Evolutionary conservation across 345 rosid genomes (phyloP).

Genomic region (Citropsis articulata): DNA sequence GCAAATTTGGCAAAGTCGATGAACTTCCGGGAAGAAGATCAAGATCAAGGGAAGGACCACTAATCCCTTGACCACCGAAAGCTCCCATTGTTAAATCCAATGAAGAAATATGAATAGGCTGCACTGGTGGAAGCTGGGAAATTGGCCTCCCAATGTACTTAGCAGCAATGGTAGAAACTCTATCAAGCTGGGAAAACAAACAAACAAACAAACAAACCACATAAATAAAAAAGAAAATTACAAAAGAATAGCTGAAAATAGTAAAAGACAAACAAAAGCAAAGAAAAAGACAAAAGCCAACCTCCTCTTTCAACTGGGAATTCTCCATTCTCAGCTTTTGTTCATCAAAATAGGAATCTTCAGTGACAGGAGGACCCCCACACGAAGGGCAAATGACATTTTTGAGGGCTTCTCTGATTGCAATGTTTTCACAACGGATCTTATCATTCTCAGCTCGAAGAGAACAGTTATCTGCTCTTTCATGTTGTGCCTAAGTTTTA

Average conservation of each 20-base stretch:
- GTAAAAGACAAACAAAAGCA: background rate
- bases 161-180: constrained; percentile 93
- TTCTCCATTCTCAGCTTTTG: constrained; percentile 84
- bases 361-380: constrained; percentile 78
- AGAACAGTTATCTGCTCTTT: constrained; percentile 78
- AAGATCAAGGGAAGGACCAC: constrained; percentile 80
- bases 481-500: constrained; percentile 81
- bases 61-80: constrained; percentile 49
- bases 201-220: background rate
- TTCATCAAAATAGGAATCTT: constrained; percentile 87
- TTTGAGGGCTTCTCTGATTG: constrained; percentile 89
- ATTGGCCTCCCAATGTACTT: constrained; percentile 96
- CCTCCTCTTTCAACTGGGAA: constrained; percentile 92
- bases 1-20: constrained; percentile 46
- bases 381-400: constrained; percentile 91
- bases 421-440: constrained; percentile 95
- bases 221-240: background rate
- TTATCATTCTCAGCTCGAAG: constrained; percentile 86
- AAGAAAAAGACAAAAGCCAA: constrained; percentile 9
- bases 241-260: background rate
- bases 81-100: constrained; percentile 81
- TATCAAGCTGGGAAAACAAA: constrained; percentile 63
- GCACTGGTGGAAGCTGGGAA: constrained; percentile 79
- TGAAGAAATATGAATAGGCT: constrained; percentile 70
- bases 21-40: constrained; percentile 81